Conservation (phyloP, 2,329 filamentous ascomycete species). For the Diaporthe ampelina region DNA sequence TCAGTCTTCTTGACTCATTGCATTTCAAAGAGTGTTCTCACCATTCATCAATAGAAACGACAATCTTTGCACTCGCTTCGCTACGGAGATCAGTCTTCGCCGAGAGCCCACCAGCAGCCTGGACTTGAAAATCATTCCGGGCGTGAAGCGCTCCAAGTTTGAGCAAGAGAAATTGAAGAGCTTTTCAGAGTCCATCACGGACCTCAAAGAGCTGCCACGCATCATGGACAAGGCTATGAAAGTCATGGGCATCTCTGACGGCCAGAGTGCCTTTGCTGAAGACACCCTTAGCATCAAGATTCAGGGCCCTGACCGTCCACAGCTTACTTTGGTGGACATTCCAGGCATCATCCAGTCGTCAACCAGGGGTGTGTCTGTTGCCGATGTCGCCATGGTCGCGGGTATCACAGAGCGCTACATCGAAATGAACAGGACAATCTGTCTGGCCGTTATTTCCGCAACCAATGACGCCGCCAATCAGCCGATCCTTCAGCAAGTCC, state of each 20-base stretch:
- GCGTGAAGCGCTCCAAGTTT: neutral
- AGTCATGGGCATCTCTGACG: conserved; percentile 15
- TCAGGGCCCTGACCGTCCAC: conserved; percentile 27
- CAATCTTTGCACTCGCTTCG: conserved; percentile 37
- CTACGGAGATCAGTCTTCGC: conserved; percentile 34
- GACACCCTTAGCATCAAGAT: conserved; percentile 15
- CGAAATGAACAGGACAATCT: conserved; percentile 16
- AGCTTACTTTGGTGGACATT: conserved; percentile 31
- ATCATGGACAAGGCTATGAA: conserved; percentile 22
- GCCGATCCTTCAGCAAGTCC: conserved; percentile 11
- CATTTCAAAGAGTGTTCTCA: neutral
- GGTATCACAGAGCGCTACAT: conserved; percentile 19
- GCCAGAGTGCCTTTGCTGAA: conserved; percentile 5
- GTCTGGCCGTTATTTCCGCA: conserved; percentile 17
- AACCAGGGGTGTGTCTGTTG: neutral
- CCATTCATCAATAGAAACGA: neutral
- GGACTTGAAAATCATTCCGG: conserved; percentile 7
- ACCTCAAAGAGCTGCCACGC: neutral
- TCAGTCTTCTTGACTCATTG: neutral
- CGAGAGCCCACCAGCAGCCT: neutral
- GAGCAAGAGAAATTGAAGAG: conserved; percentile 5
- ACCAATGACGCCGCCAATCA: conserved; percentile 36
- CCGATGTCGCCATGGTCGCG: neutral
- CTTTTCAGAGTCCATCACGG: neutral
- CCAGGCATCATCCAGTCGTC: conserved; percentile 32